Evolutionary conservation across 108 stramenopile species (phyloP), one percentile per base, ranked within the genome.

Genomic region (Nitzschia palea): DNA sequence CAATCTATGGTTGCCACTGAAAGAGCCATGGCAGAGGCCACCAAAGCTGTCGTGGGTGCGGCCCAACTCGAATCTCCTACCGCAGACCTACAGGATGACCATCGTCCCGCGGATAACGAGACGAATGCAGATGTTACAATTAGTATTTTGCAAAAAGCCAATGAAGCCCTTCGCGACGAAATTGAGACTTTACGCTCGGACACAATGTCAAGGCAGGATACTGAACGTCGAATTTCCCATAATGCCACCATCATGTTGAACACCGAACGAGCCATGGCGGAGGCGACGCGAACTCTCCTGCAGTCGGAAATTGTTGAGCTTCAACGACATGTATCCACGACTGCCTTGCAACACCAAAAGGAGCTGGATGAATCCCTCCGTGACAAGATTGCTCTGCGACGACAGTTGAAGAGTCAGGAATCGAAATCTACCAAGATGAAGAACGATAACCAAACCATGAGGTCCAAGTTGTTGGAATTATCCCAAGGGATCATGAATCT

Each of bases 261-360:
- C 26, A 55, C 54, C 29, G 54, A 55, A 55, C 25, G 54, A 55
- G 27, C 54, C 9, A 26, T 55, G 27, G 28, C 31, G 4, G 54
- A 55, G 27, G 54, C 54, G 12, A 28, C 25, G 30, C 20, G 30
- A 9, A 12, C 54, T 4, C 25, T 6, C 4, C 5, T 31, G 54
- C 27, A 55, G 54, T 6, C 31, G 4, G 54, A 55, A 31, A n/a
- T 55, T 17, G 27, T 12, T 8, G 28, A 26, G 5, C 31, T 55
- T 4, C 9, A 48, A 20, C 17, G 22, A 18, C 47, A 48, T 20
- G n/a, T n/a, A n/a, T n/a, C n/a, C n/a, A n/a, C n/a, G n/a, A n/a
- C n/a, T n/a, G n/a, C n/a, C n/a, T n/a, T n/a, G n/a, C n/a, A n/a
- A n/a, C n/a, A n/a, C n/a, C n/a, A n/a, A n/a, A n/a, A n/a, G n/a